Base-by-base conservation (phyloP, 2,329 filamentous ascomycete species). In the Polychaeton citri region DNA sequence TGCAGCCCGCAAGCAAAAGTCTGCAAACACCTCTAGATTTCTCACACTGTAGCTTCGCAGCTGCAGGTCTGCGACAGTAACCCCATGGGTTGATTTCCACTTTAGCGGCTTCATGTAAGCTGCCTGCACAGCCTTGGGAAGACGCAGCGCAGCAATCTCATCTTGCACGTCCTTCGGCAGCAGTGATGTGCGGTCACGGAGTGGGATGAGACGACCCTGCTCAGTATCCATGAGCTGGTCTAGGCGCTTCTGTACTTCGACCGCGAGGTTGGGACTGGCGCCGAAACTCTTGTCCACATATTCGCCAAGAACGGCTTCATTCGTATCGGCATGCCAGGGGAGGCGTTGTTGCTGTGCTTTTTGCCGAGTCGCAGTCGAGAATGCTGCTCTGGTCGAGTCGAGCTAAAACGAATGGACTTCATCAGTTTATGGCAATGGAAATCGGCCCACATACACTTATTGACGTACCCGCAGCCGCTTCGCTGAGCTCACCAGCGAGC, bases 1-100 rank as follows among this genome's bases (percentile, higher is more conserved):
- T 38, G 90, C 90, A 3, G 87, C 87, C 46, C 90, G 82, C 37
- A 96, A 68, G 34, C 87, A 86, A 57, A 98, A 96, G 64, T 98
- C 90, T 60, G 80, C 72, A 57, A 93, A 95, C 64, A 95, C 87
- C 52, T 94, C 84, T 40, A 98, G 75, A 48, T 93, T 90, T 40
- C 86, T 84, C 21, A 87, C 68, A 51, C 74, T 86, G 69, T 84
- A 98, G 21, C 88, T 94, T 47, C 90, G 84, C 33, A 98, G 66
- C 58, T 98, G 90, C 21, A 98, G 76, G 58, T 95, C 80, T 65
- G 85, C 93, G 8, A 81, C 76, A 9, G 86, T 86, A 21, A 94
- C 73, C 35, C 84, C 84, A 54, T 83, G 78, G 52, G 78, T 61
- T 32, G 81, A 69, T 54, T 75, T 66, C 43, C 82, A 79, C 50